Base-by-base conservation (phyloP, 2,329 filamentous ascomycete genomes). In the Penicillium sp. region DNA sequence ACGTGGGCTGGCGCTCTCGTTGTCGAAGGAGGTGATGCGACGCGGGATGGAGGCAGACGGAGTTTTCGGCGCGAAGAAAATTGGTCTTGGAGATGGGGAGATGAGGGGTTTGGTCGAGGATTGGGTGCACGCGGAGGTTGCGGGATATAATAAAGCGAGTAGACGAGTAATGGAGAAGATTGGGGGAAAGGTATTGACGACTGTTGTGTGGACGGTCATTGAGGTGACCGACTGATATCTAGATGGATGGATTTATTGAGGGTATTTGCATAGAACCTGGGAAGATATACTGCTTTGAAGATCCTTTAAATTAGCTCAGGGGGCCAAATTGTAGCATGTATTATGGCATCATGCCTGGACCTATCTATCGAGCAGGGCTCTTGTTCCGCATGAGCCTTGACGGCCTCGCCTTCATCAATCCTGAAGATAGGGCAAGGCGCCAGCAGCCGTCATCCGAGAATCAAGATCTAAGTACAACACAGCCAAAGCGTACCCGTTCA, bases 151-250 rank as follows among this genome's bases (percentile, higher is more conserved):
- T 64, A 38, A 51, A 40, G 70, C 75, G 1, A 80, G 78, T 73
- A 68, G 70, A 19, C 70, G 74, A 48, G 78, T 79, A 25, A 80
- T 81, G 79, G 75, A 79, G 70, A 81, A 81, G 67, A 61, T 80
- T 59, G 79, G 77, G 2, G 79, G 77, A 5, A 54, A 65, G 57
- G 59, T 72, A 1, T 65, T 66, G 61, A 78, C 76, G 67, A 75
- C 69, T 40, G 70, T 74, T 55, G 68, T 71, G 4, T 81, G 78
- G 78, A 66, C 71, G 26, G 74, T 77, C 28, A 61, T 79, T 57
- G 75, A 79, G 64, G 43, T 54, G 57, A 64, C 45, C 52, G 57
- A 64, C 49, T 66, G 53, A 37, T 38, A 22, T 22, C 19, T 22
- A 30, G 45, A 26, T 37, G 16, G 11, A 40, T 38, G 11, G 4